Evolutionary conservation across 2,329 filamentous ascomycete species (phyloP), one percentile per base, ranked within the genome.

Genomic region (Fusarium veterinarium): DNA sequence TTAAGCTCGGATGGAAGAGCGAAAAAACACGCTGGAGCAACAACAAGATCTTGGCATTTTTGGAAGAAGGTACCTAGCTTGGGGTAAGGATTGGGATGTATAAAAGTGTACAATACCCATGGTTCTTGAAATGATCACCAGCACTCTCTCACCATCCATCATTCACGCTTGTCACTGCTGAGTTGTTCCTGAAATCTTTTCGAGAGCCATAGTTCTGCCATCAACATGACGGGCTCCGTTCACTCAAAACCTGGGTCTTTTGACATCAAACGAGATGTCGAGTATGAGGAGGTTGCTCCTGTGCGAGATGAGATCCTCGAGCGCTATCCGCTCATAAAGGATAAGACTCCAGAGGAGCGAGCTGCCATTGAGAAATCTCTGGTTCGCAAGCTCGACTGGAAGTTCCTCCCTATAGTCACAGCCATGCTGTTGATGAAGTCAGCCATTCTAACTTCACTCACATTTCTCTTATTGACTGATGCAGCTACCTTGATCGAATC

Each of bases 401-500:
- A 64, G 8, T 80, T 79, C 19, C 63, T 80, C 0, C 76, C 78
- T 6, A 75, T 77, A 69, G 72, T 79, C 0, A 72, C 76, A 14
- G 65, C 76, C 8, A 80, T 80, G 79, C 60, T 74, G 13, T 0
- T 80, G 9, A 73, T 80, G 71, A 80, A 79, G 78, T 80, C 30
- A 67, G 77, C 64, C 2, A 11, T 8, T 12, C 8, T 0, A 1
- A 2, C 13, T 4, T 23, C 3, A 2, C 12, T 16, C 0, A 5
- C 0, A 16, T 5, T 3, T 23, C 5, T 8, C 8, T 10, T 1
- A 16, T 62, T 69, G 9, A 60, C 37, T 13, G 80, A 5, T 14
- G 8, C 25, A 87, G 84, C 72, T 87, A 87, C 72, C 81, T 88
- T 23, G 85, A 87, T 66, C 81, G 85, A 56, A 86, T 85, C 37